Conservation (phyloP, 2,329 filamentous ascomycete species). For the Diplodia seriata region DNA sequence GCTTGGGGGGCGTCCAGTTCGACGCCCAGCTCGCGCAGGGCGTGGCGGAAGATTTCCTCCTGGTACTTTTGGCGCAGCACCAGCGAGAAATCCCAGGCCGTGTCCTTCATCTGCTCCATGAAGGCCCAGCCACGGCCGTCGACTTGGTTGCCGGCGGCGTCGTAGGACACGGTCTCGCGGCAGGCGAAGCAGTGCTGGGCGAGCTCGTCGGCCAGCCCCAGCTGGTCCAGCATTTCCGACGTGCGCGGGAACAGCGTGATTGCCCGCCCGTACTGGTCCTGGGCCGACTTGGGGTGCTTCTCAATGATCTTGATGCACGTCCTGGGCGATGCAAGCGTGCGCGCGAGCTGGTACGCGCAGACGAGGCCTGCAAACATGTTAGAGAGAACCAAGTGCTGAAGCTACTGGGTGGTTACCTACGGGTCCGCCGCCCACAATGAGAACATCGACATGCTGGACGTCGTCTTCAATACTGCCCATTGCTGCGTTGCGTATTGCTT, state of each 20-base stretch:
- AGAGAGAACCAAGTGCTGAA: constrained; percentile 11
- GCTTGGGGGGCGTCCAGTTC: constrained; percentile 47
- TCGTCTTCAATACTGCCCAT: not conserved
- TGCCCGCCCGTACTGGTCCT: constrained; percentile 61
- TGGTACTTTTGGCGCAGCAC: constrained; percentile 64
- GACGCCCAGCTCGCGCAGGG: constrained; percentile 48
- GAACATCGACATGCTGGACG: constrained; percentile 41
- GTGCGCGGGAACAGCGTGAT: constrained; percentile 62
- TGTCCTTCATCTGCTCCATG: constrained; percentile 61
- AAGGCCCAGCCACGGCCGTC: constrained; percentile 59
- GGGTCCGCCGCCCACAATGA: constrained; percentile 56
- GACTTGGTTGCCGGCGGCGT: constrained; percentile 54
- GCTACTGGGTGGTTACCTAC: constrained; percentile 46
- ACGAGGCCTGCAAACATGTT: constrained; percentile 42
- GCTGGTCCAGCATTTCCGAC: constrained; percentile 60
- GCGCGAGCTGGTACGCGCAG: constrained; percentile 56
- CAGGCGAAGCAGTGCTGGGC: constrained; percentile 62
- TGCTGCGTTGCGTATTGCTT: not conserved
- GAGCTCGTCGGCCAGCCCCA: constrained; percentile 58
- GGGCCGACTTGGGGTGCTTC: constrained; percentile 56
- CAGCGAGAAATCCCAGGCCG: constrained; percentile 60
- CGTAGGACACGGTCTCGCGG: constrained; percentile 58
- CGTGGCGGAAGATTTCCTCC: constrained; percentile 60
- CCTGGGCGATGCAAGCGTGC: constrained; percentile 50
- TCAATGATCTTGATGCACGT: constrained; percentile 57